These are phyloP conservation scores for Helicocarpus griseus DNA, from an alignment of 2,329 filamentous ascomycete species.

Conservation along the genomic window DNA sequence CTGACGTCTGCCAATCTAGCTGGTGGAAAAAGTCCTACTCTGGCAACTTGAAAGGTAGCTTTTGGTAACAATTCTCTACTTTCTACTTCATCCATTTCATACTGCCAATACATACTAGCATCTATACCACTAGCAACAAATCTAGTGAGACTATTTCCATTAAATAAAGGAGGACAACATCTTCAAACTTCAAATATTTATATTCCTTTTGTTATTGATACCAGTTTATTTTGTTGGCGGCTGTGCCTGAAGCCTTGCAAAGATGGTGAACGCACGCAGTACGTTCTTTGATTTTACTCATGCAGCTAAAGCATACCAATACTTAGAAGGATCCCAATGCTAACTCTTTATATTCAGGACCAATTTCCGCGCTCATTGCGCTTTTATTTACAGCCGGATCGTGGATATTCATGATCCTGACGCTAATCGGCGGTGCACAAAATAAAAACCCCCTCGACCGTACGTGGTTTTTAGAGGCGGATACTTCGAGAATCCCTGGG, in stretches of 20 bases:
- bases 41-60: too few species aligned
- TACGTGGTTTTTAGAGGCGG: slow-evolving; percentile 78
- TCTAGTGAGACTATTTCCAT: too few species aligned
- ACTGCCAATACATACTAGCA: too few species aligned
- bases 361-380: slow-evolving; percentile 46
- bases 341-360: slow-evolving; percentile 33
- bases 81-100: too few species aligned
- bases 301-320: neutral
- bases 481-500: slow-evolving; percentile 62
- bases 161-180: neutral
- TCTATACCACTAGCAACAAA: too few species aligned
- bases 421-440: slow-evolving; percentile 52
- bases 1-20: too few species aligned
- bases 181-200: neutral
- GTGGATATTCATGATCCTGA: slow-evolving; percentile 55
- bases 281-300: neutral
- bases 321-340: neutral
- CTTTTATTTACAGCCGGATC: slow-evolving; percentile 53
- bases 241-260: neutral
- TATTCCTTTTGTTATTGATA: too few species aligned
- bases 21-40: too few species aligned
- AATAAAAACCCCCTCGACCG: slow-evolving; percentile 53
- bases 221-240: neutral
- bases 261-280: neutral
- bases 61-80: too few species aligned